A percentile compares a stretch with the other conserved stretches of the same genome.
phyloP scores from a whole-genome alignment of 2,329 filamentous ascomycete genomes.

The Scedosporium dehoogii region DNA sequence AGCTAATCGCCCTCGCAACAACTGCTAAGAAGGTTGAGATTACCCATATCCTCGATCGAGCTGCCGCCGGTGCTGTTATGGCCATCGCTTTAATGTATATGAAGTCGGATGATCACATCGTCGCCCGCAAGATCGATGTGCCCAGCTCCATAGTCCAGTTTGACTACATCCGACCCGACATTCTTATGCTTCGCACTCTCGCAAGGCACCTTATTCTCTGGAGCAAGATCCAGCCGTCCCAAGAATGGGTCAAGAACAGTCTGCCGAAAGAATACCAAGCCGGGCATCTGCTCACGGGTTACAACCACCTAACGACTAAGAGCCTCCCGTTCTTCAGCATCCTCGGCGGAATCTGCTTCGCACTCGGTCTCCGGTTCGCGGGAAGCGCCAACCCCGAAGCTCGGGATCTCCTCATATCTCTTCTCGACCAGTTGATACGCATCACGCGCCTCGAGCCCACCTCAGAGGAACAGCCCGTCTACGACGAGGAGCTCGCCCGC shows the following conservation, averaged over 20 bases:
- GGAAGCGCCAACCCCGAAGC: constrained; percentile 62
- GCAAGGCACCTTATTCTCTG: constrained; percentile 90
- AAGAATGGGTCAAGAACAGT: constrained; percentile 65
- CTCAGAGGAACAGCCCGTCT: constrained; percentile 31
- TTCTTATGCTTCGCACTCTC: constrained; percentile 80
- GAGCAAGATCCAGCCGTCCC: constrained; percentile 65
- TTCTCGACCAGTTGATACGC: constrained; percentile 78
- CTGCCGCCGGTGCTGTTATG: constrained; percentile 85
- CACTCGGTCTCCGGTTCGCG: constrained; percentile 62
- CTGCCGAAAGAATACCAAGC: constrained; percentile 61
- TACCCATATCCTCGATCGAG: constrained; percentile 86
- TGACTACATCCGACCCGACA: constrained; percentile 89
- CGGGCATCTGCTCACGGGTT: constrained; percentile 48
- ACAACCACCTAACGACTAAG: constrained; percentile 59
- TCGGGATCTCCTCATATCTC: constrained; percentile 71
- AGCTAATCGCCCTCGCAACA: constrained; percentile 75
- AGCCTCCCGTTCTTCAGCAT: constrained; percentile 93
- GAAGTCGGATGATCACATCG: constrained; percentile 82
- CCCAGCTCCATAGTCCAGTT: constrained; percentile 86
- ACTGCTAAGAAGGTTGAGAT: constrained; percentile 84
- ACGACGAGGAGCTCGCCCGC: constrained; percentile 76
- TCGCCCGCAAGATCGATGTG: constrained; percentile 87
- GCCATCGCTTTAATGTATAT: constrained; percentile 89
- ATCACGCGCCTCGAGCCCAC: constrained; percentile 44
- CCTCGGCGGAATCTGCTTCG: constrained; percentile 77